Evolutionary conservation across 169 alveolate species (phyloP), one percentile per base, ranked within the genome.

Genomic region (Plasmodium gonderi): DNA sequence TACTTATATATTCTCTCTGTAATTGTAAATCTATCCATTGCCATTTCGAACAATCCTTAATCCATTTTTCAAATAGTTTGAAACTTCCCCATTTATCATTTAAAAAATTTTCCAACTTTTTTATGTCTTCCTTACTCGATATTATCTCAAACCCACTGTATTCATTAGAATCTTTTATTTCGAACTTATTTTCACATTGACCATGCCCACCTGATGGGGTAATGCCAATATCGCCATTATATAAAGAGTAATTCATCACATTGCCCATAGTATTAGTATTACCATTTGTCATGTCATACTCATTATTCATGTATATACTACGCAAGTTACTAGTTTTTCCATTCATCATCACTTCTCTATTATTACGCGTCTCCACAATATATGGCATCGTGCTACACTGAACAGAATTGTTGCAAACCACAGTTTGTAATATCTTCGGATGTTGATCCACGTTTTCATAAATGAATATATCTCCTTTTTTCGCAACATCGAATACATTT

Each of bases 21-120:
- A 83, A 69, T 64, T 83, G 54, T 76, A 83, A 72, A 83, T 83
- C 92, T 29, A 83, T 83, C 92, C 92, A 83, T 51, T 83, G 92
- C 92, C 92, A 83, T n/a, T 83, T 83, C 9, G 92, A 83, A 23
- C 92, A 69, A 14, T 83, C 92, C 29, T 69, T 83, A 12, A 83
- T 8, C 92, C 92, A 83, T 60, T 83, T 83, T 26, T 83, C 92
- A 72, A 83, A 83, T n/a, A 83, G 45, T 60, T 44, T 83, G 64
- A 83, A 83, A 11, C 92, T 83, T 36, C 92, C 92, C 92, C 92
- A 83, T 23, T 83, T 69, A 40, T 83, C 92, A 76, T 83, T 83
- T 17, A 83, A 60, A 29, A 83, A 83, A 6, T 23, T 42, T 44
- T 83, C 92, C 40, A 83, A 29, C 77, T 72, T 83, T 23, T 69